These are phyloP conservation scores for Neoboletus subvelutipes DNA, from an alignment of 768 basidiomycete genomes.

Conservation along the genomic window DNA sequence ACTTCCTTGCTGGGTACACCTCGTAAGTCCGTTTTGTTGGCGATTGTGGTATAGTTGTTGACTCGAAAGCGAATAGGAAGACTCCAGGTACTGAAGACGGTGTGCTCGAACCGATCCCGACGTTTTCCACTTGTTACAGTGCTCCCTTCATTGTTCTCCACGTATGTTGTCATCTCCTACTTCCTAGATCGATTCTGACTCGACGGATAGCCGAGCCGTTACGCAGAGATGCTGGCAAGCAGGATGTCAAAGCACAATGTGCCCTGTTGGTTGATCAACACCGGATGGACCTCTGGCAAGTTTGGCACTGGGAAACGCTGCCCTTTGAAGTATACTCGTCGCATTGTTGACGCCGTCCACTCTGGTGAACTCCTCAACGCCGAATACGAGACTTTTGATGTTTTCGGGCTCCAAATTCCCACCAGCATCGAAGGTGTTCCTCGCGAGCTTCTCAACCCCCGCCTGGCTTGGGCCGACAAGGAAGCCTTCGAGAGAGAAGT, in stretches of 20 bases:
- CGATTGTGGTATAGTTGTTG: neutral
- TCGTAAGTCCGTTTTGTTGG: slow-evolving; percentile 50
- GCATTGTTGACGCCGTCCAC: slow-evolving; percentile 97
- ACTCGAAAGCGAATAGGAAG: slow-evolving; percentile 54
- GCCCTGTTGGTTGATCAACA: slow-evolving; percentile 99
- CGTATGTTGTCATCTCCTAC: slow-evolving; percentile 39
- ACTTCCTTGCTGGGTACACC: slow-evolving; percentile 96
- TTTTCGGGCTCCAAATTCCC: slow-evolving; percentile 85
- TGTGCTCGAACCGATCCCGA: slow-evolving; percentile 96
- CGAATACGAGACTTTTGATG: slow-evolving; percentile 80
- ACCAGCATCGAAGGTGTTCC: slow-evolving; percentile 84
- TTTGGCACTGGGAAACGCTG: slow-evolving; percentile 93
- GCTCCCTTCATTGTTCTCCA: slow-evolving; percentile 99
- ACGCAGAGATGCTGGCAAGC: slow-evolving; percentile 95
- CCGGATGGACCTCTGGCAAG: slow-evolving; percentile 94
- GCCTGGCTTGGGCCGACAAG: slow-evolving; percentile 83
- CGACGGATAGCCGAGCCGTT: slow-evolving; percentile 72
- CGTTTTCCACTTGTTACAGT: slow-evolving; percentile 98
- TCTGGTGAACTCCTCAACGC: slow-evolving; percentile 85
- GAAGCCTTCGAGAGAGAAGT: slow-evolving; percentile 89
- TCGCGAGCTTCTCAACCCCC: slow-evolving; percentile 86
- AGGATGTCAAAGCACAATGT: slow-evolving; percentile 89
- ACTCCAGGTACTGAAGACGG: slow-evolving; percentile 99
- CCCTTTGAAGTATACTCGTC: slow-evolving; percentile 93
- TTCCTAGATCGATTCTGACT: slow-evolving; percentile 3